These are phyloP conservation scores for Fusarium papillatum DNA, from an alignment of 2,329 filamentous ascomycete genomes.

Conservation along the genomic window DNA sequence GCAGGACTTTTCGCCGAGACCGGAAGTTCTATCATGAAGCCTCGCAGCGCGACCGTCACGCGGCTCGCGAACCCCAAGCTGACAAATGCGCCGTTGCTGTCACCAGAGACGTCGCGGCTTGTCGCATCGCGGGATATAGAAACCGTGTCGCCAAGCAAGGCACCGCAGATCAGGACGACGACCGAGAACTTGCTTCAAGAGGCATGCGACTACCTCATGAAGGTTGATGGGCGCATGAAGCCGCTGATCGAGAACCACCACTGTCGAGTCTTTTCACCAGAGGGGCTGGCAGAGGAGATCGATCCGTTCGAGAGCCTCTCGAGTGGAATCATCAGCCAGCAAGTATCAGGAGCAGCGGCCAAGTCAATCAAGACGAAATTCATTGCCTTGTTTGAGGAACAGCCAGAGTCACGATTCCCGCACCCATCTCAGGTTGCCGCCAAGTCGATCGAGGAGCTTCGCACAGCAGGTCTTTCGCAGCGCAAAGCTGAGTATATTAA, in stretches of 20 bases:
- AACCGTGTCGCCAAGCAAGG: constrained; percentile 61
- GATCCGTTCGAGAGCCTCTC: constrained; percentile 89
- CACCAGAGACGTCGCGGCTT: constrained; percentile 76
- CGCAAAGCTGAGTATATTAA: constrained; percentile 96
- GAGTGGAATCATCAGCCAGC: constrained; percentile 94
- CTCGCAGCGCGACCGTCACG: constrained; percentile 56
- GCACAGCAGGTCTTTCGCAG: constrained; percentile 90
- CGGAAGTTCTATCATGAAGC: constrained; percentile 50
- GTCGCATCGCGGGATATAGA: constrained; percentile 64
- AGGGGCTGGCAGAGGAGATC: constrained; percentile 85
- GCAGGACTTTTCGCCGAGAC: constrained; percentile 54
- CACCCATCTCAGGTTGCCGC: constrained; percentile 79
- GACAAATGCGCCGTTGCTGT: constrained; percentile 80
- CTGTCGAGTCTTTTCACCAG: constrained; percentile 85
- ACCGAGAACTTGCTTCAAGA: constrained; percentile 80
- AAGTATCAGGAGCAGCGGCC: constrained; percentile 94
- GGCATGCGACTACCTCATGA: constrained; percentile 81
- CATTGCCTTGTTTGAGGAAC: constrained; percentile 74
- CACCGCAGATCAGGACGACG: constrained; percentile 59
- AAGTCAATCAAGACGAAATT: constrained; percentile 91
- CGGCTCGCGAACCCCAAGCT: constrained; percentile 73
- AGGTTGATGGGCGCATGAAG: constrained; percentile 79
- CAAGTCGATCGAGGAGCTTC: constrained; percentile 75
- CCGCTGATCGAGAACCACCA: constrained; percentile 80
- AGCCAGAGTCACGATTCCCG: constrained; percentile 70